Conservation (phyloP, 2,329 filamentous ascomycete genomes). For the Hymenotorrendiella dingleyae region DNA sequence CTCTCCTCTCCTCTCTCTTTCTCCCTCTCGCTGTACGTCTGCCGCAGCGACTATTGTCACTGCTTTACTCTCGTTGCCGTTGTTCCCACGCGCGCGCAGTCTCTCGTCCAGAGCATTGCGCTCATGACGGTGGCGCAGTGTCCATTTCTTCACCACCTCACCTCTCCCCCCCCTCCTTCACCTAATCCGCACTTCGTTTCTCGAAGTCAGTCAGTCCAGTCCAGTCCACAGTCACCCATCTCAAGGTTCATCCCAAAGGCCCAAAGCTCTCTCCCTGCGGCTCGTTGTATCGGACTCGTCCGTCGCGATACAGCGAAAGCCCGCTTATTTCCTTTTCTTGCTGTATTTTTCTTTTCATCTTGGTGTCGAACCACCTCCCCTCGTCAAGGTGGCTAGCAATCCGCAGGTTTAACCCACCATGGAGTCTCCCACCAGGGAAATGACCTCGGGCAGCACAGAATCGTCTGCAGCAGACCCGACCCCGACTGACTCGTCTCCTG, state of each 20-base stretch:
- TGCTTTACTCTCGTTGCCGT: not conserved
- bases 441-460: conserved; percentile 25
- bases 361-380: conserved; percentile 7
- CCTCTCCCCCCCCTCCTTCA: conserved; percentile 11
- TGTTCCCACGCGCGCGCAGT: not conserved
- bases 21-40: not conserved
- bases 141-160: conserved; percentile 11
- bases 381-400: conserved; percentile 5
- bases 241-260: conserved; percentile 3
- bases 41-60: not conserved
- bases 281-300: conserved; percentile 22
- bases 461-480: conserved; percentile 22
- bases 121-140: not conserved
- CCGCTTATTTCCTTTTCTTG: conserved; percentile 18
- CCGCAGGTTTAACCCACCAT: conserved; percentile 14
- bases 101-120: not conserved
- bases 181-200: no score
- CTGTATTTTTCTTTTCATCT: conserved; percentile 21
- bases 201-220: no score
- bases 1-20: not conserved
- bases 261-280: conserved; percentile 16
- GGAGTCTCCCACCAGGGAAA: conserved; percentile 23
- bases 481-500: conserved; percentile 18
- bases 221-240: no score
- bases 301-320: conserved; percentile 19